Percentiles rank a stretch among this genome's conserved stretches.
Evolutionary conservation across 345 rosid genomes (phyloP).

Genomic region (Arabidopsis suecica): DNA sequence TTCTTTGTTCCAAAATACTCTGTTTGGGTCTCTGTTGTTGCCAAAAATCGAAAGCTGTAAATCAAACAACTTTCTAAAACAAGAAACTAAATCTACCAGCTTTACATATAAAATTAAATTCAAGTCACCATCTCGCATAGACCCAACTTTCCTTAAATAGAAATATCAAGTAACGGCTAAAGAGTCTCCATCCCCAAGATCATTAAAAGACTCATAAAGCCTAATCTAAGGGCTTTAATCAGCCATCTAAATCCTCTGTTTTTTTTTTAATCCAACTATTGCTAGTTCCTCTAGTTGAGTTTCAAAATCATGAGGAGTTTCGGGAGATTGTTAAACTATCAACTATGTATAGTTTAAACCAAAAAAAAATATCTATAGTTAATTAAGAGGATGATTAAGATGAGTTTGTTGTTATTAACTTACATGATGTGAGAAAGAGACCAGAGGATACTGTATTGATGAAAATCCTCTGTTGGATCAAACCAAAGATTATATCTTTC

Average conservation of each 20-base stretch:
- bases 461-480: slow-evolving; percentile 90
- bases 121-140: not conserved
- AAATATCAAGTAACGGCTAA: slow-evolving; percentile 26
- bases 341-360: no score
- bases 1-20: slow-evolving; percentile 15
- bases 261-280: no score
- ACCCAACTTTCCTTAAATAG: slow-evolving; percentile 23
- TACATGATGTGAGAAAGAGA: slow-evolving; percentile 85
- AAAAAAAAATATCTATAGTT: no score
- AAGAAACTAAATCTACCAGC: slow-evolving; percentile 24
- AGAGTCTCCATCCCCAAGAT: slow-evolving; percentile 1
- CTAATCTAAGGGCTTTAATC: not conserved
- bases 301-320: not conserved
- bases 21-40: slow-evolving; percentile 18
- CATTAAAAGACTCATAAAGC: slow-evolving; percentile 18
- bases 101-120: slow-evolving; percentile 9
- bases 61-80: slow-evolving; percentile 26
- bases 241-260: not conserved
- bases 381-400: not conserved
- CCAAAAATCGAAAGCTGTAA: slow-evolving; percentile 31
- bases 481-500: slow-evolving; percentile 96
- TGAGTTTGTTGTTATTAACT: slow-evolving; percentile 35
- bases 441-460: slow-evolving; percentile 90
- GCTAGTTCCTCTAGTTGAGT: not conserved
- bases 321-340: not conserved